phyloP scores from a whole-genome alignment of 192 early-diverging fungal genomes.

The Coemansia javaensis region DNA sequence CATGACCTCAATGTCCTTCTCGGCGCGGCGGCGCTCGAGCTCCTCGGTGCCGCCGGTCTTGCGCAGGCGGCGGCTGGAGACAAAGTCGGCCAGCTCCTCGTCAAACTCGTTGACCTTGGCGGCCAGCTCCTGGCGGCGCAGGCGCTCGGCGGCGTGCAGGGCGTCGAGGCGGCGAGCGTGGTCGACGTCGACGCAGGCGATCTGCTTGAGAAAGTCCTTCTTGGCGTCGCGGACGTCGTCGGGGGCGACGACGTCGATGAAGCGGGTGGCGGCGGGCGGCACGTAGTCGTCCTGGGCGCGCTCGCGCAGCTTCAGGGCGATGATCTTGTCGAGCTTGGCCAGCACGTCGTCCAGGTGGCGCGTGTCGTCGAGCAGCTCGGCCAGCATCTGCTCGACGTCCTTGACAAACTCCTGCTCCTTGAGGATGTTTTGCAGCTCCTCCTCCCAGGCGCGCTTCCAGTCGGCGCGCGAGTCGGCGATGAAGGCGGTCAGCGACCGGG shows the following conservation, averaged over 20 bases:
- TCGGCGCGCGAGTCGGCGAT: slow-evolving; percentile 61
- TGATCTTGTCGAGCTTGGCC: slow-evolving; percentile 59
- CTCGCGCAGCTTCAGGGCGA: slow-evolving; percentile 50
- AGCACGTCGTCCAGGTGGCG: slow-evolving; percentile 57
- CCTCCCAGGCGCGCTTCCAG: slow-evolving; percentile 83
- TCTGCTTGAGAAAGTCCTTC: slow-evolving; percentile 64
- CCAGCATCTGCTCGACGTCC: slow-evolving; percentile 68
- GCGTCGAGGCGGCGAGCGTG: slow-evolving; percentile 61
- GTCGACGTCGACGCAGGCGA: slow-evolving; percentile 64
- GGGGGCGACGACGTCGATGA: slow-evolving; percentile 52
- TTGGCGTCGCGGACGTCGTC: slow-evolving; percentile 64
- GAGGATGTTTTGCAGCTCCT: slow-evolving; percentile 74
- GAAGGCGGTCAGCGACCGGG: slow-evolving; percentile 52
- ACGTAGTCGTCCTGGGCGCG: slow-evolving; percentile 40
- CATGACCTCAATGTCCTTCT: slow-evolving; percentile 64
- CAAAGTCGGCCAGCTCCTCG: slow-evolving; percentile 64
- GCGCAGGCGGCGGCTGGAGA: slow-evolving; percentile 58
- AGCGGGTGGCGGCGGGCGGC: slow-evolving; percentile 22
- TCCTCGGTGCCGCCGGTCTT: slow-evolving; percentile 75
- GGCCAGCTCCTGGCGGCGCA: slow-evolving; percentile 62
- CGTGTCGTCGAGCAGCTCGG: slow-evolving; percentile 63
- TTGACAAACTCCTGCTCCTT: slow-evolving; percentile 77
- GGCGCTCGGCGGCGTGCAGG: slow-evolving; percentile 59
- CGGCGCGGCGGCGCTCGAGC: slow-evolving; percentile 61
- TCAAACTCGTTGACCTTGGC: slow-evolving; percentile 74